Conservation (phyloP, 2,329 filamentous ascomycete species). For the Cordyceps cateniannulata region DNA sequence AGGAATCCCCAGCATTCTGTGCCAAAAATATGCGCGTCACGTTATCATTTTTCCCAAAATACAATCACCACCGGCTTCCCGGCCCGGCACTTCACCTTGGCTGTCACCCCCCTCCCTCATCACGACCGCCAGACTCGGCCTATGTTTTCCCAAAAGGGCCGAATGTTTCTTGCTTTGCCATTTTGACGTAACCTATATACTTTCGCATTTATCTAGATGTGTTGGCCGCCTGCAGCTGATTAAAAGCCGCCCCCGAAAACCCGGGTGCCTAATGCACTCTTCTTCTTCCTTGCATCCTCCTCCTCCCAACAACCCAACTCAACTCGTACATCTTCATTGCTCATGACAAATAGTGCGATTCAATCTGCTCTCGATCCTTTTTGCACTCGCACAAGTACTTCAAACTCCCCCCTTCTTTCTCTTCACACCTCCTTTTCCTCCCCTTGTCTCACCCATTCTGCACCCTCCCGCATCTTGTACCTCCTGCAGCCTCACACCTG, state of each 20-base stretch:
- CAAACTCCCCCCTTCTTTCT: neutral
- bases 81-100: neutral
- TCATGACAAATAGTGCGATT: neutral
- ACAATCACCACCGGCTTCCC: neutral
- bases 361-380: neutral
- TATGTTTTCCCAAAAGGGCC: neutral
- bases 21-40: conserved; percentile 7
- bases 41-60: neutral
- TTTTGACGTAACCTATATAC: neutral
- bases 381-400: neutral
- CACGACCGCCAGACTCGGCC: neutral
- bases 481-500: neutral
- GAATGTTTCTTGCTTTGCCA: neutral
- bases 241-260: neutral
- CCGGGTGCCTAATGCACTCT: neutral
- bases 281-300: neutral
- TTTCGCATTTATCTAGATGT: neutral
- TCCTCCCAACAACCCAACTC: neutral
- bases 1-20: neutral
- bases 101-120: neutral
- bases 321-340: conserved; percentile 6
- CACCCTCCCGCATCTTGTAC: neutral
- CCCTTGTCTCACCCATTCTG: conserved; percentile 1
- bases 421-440: neutral
- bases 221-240: neutral